Percentiles rank a stretch among this genome's conserved stretches.
phyloP scores from a whole-genome alignment of 2,329 filamentous ascomycete species.

The Colletotrichum plurivorum region DNA sequence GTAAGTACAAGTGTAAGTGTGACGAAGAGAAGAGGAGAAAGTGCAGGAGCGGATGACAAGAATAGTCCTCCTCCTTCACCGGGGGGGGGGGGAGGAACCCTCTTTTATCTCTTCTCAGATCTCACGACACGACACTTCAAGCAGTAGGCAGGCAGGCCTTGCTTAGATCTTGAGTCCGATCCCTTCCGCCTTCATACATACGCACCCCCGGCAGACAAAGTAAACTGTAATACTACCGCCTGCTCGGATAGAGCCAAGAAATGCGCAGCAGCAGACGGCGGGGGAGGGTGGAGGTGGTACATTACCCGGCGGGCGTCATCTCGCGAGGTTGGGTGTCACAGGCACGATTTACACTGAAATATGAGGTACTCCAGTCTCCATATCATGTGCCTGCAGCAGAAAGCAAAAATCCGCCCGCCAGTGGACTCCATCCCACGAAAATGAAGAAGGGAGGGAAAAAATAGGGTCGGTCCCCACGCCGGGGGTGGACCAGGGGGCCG shows the following conservation, averaged over 20 bases:
- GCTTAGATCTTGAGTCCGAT: not conserved
- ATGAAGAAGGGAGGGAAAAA: not conserved
- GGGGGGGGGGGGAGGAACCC: not conserved
- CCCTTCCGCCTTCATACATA: not conserved
- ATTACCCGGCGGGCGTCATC: constrained; percentile 6
- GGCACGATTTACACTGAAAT: not conserved
- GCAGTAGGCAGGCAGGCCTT: not conserved
- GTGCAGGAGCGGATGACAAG: not conserved
- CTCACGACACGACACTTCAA: not conserved
- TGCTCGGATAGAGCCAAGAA: not conserved
- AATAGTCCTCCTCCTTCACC: not conserved
- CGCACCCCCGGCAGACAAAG: not conserved
- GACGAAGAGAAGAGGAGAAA: constrained; percentile 10
- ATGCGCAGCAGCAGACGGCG: not conserved
- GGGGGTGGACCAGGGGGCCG: constrained; percentile 10
- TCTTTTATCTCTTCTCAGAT: constrained; percentile 31
- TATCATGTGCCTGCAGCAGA: not conserved
- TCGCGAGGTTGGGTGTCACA: constrained; percentile 27
- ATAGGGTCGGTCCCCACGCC: constrained; percentile 6
- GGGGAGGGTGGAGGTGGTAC: not conserved
- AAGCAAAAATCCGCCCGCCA: too few relatives aligned
- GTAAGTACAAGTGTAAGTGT: constrained; percentile 1
- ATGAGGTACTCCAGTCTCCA: too few relatives aligned
- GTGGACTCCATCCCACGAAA: constrained; percentile 11
- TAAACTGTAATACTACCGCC: not conserved